Evolutionary conservation across 805 yeast species (phyloP).

Genomic region (Starmerella vaccinii): DNA sequence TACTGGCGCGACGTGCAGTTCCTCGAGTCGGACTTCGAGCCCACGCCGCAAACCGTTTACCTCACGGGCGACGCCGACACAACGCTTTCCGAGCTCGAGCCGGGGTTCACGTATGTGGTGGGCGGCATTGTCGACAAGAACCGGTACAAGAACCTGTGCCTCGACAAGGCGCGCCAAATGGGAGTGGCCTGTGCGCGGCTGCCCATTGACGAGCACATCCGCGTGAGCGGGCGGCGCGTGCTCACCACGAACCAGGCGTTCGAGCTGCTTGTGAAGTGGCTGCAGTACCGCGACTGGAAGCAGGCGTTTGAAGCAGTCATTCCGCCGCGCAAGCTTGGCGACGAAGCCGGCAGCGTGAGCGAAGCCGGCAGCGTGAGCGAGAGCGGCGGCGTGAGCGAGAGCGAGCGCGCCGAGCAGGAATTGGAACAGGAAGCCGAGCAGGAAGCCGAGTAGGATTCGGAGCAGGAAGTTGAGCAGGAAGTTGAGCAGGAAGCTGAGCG

Average conservation of each 20-base stretch:
- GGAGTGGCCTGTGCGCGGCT: conserved; percentile 65
- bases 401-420: no score
- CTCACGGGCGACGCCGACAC: conserved; percentile 82
- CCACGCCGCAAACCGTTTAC: conserved; percentile 37
- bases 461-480: no score
- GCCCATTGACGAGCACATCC: conserved; percentile 79
- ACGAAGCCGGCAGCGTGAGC: no score
- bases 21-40: conserved; percentile 30
- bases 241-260: conserved; percentile 93
- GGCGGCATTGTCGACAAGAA: conserved; percentile 98
- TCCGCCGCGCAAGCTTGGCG: conserved; percentile 57
- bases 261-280: conserved; percentile 72
- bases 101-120: conserved; percentile 66
- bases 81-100: conserved; percentile 49
- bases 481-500: no score
- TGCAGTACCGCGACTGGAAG: conserved; percentile 73
- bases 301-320: conserved; percentile 75
- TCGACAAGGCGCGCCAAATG: conserved; percentile 63
- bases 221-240: conserved; percentile 75
- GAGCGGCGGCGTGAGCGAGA: background rate
- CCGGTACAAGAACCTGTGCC: conserved; percentile 70
- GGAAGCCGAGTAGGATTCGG: no score
- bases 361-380: background rate
- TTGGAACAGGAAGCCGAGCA: no score
- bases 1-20: conserved; percentile 62